phyloP scores from a whole-genome alignment of 2,329 filamentous ascomycete species.

The Penicillium brasilianum region DNA sequence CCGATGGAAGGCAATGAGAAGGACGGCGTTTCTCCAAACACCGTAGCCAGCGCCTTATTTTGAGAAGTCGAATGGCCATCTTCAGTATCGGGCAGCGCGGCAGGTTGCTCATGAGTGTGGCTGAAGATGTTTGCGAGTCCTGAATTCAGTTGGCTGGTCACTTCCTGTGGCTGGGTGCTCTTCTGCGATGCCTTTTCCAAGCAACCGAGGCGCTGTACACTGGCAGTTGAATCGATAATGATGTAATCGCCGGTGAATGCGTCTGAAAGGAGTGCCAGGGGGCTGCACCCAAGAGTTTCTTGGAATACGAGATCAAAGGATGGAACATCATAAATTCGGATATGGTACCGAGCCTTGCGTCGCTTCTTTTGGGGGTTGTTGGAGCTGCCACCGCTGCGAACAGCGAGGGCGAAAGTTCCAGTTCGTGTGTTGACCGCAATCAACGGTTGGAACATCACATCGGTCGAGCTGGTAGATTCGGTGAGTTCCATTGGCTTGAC shows the following conservation, averaged over 20 bases:
- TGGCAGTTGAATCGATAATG: slow-evolving; percentile 74
- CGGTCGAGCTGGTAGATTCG: slow-evolving; percentile 26
- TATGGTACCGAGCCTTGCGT: slow-evolving; percentile 46
- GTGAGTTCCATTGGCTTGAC: slow-evolving; percentile 70
- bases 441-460: slow-evolving; percentile 28
- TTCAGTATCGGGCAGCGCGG: slow-evolving; percentile 13
- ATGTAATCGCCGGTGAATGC: slow-evolving; percentile 73
- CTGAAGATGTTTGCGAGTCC: slow-evolving; percentile 45
- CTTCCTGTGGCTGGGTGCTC: slow-evolving; percentile 30
- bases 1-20: slow-evolving; percentile 46
- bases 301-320: slow-evolving; percentile 64
- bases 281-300: slow-evolving; percentile 59
- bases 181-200: slow-evolving; percentile 32
- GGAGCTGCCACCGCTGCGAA: slow-evolving; percentile 42
- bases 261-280: slow-evolving; percentile 70
- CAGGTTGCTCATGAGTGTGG: slow-evolving; percentile 18
- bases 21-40: slow-evolving; percentile 46
- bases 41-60: slow-evolving; percentile 37
- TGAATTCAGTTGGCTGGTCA: slow-evolving; percentile 33
- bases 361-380: slow-evolving; percentile 52
- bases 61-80: slow-evolving; percentile 30
- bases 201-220: slow-evolving; percentile 60
- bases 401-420: slow-evolving; percentile 68
- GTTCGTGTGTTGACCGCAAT: slow-evolving; percentile 73
- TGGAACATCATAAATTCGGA: slow-evolving; percentile 71